Evolutionary conservation across 768 basidiomycete species (phyloP), one percentile per base, ranked within the genome.

Genomic region (Galerina marginata): DNA sequence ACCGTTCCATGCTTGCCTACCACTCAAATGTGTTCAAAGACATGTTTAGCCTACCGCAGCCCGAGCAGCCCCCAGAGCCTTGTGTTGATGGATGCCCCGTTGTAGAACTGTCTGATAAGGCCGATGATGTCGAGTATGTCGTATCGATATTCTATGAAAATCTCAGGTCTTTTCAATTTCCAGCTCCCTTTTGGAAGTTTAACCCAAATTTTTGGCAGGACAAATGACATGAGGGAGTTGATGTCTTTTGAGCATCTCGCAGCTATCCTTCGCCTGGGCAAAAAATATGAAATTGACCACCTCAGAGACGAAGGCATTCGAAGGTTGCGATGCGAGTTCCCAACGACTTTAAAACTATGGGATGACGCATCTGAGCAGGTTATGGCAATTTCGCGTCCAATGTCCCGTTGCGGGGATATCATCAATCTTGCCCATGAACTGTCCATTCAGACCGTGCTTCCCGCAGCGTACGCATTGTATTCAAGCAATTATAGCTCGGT

Each of bases 31-130:
- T 71, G 12, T 70, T 73, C 61, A 46, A 45, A 20, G 67, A 67
- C 36, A 67, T 71, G 66, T 69, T 73, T 39, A 25, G 43, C 6
- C 56, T 68, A 4, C 66, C 69, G 1, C 65, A 66, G 43, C 62
- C 65, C 0, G 26, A 26, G 2, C 26, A 20, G 20, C 20, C 54
- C 1, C 37, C 51, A 1, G 47, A 43, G 7, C 37, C 36, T 16
- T 12, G 12, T 12, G 33, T 64, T 4, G 67, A 67, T 4, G 59
- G 67, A 6, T 68, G 67, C 46, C 67, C 68, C 1, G 38, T 69
- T 10, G 54, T 71, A 6, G 42, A 52, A 20, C 55, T 71, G 9
- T 56, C 58, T 2, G 69, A 70, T 46, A 46, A 56, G 36, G 54
- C 55, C 9, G 33, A 46, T 23, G 67, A 68, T 47, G 14, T 67